A percentile compares a stretch with the other conserved stretches of the same genome.
phyloP scores from a whole-genome alignment of 2,329 filamentous ascomycete species.

The Beauveria caledonica region DNA sequence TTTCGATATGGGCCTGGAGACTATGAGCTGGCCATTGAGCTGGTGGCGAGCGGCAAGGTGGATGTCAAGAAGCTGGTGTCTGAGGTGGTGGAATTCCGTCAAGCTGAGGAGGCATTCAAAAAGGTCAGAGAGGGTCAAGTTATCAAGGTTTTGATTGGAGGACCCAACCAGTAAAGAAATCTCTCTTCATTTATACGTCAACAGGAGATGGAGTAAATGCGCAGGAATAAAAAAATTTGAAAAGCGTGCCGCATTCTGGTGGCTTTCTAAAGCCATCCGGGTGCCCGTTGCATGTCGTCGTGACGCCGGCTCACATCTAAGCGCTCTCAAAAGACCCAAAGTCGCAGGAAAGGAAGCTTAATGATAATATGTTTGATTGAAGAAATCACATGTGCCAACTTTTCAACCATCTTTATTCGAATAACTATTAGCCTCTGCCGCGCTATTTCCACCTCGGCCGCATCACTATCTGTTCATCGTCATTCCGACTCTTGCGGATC shows the following conservation, averaged over 20 bases:
- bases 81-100: slow-evolving; percentile 64
- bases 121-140: slow-evolving; percentile 78
- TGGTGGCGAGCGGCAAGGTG: slow-evolving; percentile 65
- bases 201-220: neutral
- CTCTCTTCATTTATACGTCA: too few species aligned
- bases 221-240: neutral
- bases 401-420: too few species aligned
- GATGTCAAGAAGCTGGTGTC: slow-evolving; percentile 79
- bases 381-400: too few species aligned
- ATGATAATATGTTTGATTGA: too few species aligned
- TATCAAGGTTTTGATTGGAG: slow-evolving; percentile 61
- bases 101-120: slow-evolving; percentile 80
- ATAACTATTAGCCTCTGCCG: too few species aligned
- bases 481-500: too few species aligned
- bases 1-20: slow-evolving; percentile 88
- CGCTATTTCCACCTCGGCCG: too few species aligned
- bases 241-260: neutral
- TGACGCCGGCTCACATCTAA: too few species aligned
- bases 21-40: slow-evolving; percentile 73
- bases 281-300: neutral
- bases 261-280: neutral
- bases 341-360: too few species aligned
- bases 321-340: too few species aligned
- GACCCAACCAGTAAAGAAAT: slow-evolving; percentile 45
- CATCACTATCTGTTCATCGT: too few species aligned